Conservation (phyloP, 441 rosid species). For the Flueggea neowawraea region DNA sequence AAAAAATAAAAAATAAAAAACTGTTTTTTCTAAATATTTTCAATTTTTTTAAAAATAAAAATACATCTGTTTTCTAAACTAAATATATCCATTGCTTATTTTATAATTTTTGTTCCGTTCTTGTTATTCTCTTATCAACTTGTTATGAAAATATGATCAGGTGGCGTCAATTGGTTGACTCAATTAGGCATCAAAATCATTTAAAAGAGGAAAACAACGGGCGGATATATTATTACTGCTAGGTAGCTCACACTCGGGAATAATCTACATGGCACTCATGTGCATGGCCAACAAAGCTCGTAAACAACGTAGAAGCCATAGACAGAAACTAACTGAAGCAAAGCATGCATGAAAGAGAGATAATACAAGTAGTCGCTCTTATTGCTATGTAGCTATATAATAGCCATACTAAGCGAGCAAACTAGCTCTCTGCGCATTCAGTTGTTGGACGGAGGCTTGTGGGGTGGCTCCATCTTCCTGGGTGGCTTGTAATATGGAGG, state of each 20-base stretch:
- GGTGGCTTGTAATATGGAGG: slow-evolving; percentile 6
- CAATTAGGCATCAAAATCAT: too few species aligned
- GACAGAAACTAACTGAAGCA: neutral
- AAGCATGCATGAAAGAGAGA: neutral
- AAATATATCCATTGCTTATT: too few species aligned
- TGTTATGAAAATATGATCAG: too few species aligned
- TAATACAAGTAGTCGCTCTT: slow-evolving; percentile 5
- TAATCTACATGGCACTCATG: neutral
- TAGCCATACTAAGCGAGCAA: neutral
- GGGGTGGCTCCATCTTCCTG: slow-evolving; percentile 6
- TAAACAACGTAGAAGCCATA: neutral
- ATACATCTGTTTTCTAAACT: too few species aligned
- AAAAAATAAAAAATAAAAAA: too few species aligned
- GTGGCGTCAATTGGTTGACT: too few species aligned
- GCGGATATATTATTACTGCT: neutral
- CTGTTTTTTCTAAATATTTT: too few species aligned
- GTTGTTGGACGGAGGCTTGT: slow-evolving; percentile 12
- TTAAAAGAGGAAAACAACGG: too few species aligned
- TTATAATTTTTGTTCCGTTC: too few species aligned
- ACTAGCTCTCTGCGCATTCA: neutral
- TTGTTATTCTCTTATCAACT: too few species aligned
- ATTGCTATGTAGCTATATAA: slow-evolving; percentile 7
- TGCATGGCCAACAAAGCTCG: neutral
- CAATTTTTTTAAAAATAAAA: too few species aligned
- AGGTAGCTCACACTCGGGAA: neutral